Evolutionary conservation across 345 rosid species (phyloP).

Genomic region (Eucalyptus regnans): DNA sequence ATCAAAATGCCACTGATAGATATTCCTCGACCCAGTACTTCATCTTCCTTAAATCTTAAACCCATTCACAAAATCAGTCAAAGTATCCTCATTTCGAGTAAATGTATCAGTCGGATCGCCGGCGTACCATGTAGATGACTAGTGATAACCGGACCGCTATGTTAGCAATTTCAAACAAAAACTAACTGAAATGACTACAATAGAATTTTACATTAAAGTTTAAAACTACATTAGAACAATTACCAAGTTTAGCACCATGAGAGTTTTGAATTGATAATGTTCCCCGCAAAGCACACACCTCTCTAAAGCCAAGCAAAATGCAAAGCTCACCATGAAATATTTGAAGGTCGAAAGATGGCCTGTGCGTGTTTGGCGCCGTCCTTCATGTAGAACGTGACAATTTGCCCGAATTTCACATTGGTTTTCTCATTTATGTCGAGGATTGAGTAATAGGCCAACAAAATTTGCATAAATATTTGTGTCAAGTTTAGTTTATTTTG

Average conservation of each 20-base stretch:
- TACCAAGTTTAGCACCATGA: not conserved
- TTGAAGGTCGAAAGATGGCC: not conserved
- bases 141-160: fast-evolving
- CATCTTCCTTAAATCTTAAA: not conserved
- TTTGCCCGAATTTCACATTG: not conserved
- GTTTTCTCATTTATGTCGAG: not conserved
- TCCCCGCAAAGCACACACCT: not conserved
- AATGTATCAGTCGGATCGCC: not conserved
- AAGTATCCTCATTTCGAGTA: not conserved
- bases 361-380: not conserved
- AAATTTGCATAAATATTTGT: no score
- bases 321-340: not conserved
- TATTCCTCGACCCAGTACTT: not conserved
- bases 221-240: not conserved
- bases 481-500: not conserved
- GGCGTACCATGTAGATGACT: fast-evolving
- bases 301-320: not conserved
- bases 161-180: not conserved
- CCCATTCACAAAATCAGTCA: not conserved
- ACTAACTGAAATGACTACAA: not conserved
- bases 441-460: not conserved
- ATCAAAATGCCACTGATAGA: not conserved
- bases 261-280: not conserved
- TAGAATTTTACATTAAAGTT: not conserved
- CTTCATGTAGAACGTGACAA: not conserved